These are phyloP conservation scores for Pseudoperonospora humuli DNA, from an alignment of 352 stramenopile species.

Conservation along the genomic window DNA sequence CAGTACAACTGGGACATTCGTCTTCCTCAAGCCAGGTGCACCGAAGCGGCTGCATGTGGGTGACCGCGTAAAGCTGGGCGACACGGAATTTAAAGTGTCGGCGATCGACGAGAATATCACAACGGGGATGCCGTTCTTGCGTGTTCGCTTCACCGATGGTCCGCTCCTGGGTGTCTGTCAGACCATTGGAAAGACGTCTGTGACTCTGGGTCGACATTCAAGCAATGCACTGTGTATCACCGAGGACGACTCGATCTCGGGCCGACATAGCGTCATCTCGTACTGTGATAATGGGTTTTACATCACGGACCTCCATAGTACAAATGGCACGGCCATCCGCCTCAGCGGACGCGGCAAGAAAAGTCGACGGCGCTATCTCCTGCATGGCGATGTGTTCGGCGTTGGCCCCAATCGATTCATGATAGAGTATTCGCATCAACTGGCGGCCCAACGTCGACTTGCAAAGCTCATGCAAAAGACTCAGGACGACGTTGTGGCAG, in stretches of 20 bases:
- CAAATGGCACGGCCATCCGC: conserved; percentile 72
- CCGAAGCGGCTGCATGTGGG: conserved; percentile 62
- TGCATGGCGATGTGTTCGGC: conserved; percentile 77
- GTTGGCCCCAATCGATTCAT: conserved; percentile 80
- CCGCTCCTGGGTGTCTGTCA: conserved; percentile 60
- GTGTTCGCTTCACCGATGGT: conserved; percentile 70
- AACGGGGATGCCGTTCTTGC: conserved; percentile 65
- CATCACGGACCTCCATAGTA: conserved; percentile 77
- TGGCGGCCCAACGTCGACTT: conserved; percentile 27
- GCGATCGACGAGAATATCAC: conserved; percentile 59
- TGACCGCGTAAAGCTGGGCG: conserved; percentile 68
- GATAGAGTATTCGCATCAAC: conserved; percentile 70
- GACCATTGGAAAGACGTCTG: conserved; percentile 65
- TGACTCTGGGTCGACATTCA: conserved; percentile 64
- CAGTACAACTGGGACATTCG: conserved; percentile 71
- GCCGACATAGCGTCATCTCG: conserved; percentile 60
- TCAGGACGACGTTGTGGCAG: conserved; percentile 11
- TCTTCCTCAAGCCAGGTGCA: conserved; percentile 66
- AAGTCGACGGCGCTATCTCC: conserved; percentile 48
- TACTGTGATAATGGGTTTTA: conserved; percentile 77
- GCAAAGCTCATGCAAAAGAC: conserved; percentile 17
- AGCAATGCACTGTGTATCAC: conserved; percentile 79
- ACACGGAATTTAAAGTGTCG: conserved; percentile 77
- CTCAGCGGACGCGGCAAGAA: conserved; percentile 56
- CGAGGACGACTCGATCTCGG: conserved; percentile 76